These are phyloP conservation scores for Phaffia tasmanica DNA, from an alignment of 768 basidiomycete genomes.

Conservation along the genomic window DNA sequence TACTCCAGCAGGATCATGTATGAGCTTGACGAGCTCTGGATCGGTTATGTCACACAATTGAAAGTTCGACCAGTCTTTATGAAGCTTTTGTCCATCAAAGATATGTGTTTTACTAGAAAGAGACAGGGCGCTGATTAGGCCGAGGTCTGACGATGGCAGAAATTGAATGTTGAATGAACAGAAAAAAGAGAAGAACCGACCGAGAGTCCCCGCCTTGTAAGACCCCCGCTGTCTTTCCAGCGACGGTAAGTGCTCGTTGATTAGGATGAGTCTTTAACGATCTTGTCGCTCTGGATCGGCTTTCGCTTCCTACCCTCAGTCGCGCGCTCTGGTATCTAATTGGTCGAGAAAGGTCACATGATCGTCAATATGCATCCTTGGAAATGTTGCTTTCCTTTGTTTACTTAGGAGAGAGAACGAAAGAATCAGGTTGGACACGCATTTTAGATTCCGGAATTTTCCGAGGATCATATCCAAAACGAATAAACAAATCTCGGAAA, in stretches of 20 bases:
- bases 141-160: conserved; percentile 4
- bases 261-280: too few species aligned
- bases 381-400: not conserved
- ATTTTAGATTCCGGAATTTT: conserved; percentile 59
- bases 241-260: too few species aligned
- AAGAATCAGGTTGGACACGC: conserved; percentile 43
- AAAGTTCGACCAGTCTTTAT: conserved; percentile 80
- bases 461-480: conserved; percentile 82
- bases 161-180: conserved; percentile 5
- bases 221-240: conserved; percentile 3
- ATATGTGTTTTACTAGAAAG: conserved; percentile 52
- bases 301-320: conserved; percentile 65
- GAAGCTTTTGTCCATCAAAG: conserved; percentile 72
- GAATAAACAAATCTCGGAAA: conserved; percentile 78
- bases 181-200: conserved; percentile 2
- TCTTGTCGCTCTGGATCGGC: not conserved
- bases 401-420: not conserved
- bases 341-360: not conserved
- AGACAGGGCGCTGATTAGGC: not conserved
- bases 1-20: conserved; percentile 58
- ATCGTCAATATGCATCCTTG: not conserved
- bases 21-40: conserved; percentile 67
- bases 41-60: conserved; percentile 89
- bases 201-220: conserved; percentile 19
- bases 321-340: conserved; percentile 79